Evolutionary conservation across 2,329 filamentous ascomycete genomes (phyloP).

Genomic region (Alternaria ventricosa): DNA sequence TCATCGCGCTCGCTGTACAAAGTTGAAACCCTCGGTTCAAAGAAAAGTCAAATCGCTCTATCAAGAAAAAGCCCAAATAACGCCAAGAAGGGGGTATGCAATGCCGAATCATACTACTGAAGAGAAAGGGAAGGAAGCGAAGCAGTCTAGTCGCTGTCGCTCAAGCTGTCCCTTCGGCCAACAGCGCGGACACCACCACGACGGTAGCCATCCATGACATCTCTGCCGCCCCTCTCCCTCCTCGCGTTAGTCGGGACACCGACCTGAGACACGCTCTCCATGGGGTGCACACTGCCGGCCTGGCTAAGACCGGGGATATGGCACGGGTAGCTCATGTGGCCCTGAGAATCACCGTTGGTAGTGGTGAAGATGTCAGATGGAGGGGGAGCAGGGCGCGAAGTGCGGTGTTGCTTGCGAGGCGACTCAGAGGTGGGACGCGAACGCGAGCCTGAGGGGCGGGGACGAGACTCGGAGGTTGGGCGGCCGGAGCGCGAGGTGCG

Average conservation of each 20-base stretch:
- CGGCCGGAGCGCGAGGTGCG: slow-evolving; percentile 19
- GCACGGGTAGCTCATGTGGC: slow-evolving; percentile 64
- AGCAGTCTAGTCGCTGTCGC: slow-evolving; percentile 55
- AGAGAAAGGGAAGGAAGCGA: neutral
- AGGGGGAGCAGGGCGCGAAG: slow-evolving; percentile 33
- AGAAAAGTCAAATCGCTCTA: neutral
- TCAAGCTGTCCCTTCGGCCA: slow-evolving; percentile 59
- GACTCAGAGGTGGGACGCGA: slow-evolving; percentile 43
- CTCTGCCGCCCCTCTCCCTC: slow-evolving; percentile 37
- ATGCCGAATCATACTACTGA: neutral
- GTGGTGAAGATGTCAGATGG: slow-evolving; percentile 48
- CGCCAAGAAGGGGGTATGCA: neutral
- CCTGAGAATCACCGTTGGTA: slow-evolving; percentile 49
- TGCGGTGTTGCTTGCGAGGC: slow-evolving; percentile 43
- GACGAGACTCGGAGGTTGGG: slow-evolving; percentile 15
- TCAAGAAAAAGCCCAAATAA: neutral
- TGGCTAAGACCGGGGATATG: slow-evolving; percentile 61
- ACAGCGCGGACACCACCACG: slow-evolving; percentile 49
- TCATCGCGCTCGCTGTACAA: neutral
- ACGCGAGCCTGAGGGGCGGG: slow-evolving; percentile 34
- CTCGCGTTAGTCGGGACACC: slow-evolving; percentile 40
- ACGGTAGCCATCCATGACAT: slow-evolving; percentile 53
- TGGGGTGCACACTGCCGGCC: slow-evolving; percentile 42
- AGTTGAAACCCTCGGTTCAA: neutral
- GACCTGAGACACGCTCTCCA: slow-evolving; percentile 51